Base-by-base conservation (phyloP, 106 monocot genomes). In the Posidonia australis region DNA sequence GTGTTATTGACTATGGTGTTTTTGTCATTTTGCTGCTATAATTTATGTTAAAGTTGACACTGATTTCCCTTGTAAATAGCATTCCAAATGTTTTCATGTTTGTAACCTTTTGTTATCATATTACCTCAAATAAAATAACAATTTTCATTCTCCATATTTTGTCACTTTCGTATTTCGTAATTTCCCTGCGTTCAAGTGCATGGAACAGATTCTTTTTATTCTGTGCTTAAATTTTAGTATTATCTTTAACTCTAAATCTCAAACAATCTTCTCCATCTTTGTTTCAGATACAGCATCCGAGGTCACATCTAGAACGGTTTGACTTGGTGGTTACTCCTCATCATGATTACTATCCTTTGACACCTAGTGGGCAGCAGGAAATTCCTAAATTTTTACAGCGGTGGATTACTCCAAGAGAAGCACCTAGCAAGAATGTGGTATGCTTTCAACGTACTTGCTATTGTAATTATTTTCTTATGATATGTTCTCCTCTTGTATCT, bases 281-380 rank as follows among this genome's bases (percentile, higher is more conserved):
- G 36, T 10, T 41, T 60, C 77, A 99, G 98, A 86, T 99, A 79
- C 98, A 99, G 74, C 98, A 99, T 74, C 98, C 98, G 44, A 82
- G 91, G 64, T 76, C 81, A 48, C 72, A 71, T 44, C 70, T 99
- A 29, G 79, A 85, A 21, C 79, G 87, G 60, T 99, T 99, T 78
- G 98, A 99, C 51, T 70, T 88, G 44, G 88, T 99, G 7, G 77
- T 99, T 46, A 88, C 98, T 47, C 98, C 98, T 60, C 74, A 68
- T 26, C 98, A 99, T 80, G 98, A 99, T 76, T 99, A 91, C 69
- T 85, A 99, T 79, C 67, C 85, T 61, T 61, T 88, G 43, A 99
- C 88, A 9, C 78, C 91, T 14, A 81, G 71, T 74, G 98, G 98
- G 60, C 85, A 99, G 46, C 67, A 85, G 63, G 91, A 99, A 72